phyloP scores from a whole-genome alignment of 371 early-diverging fungal species.

The Actinomortierella ambigua region DNA sequence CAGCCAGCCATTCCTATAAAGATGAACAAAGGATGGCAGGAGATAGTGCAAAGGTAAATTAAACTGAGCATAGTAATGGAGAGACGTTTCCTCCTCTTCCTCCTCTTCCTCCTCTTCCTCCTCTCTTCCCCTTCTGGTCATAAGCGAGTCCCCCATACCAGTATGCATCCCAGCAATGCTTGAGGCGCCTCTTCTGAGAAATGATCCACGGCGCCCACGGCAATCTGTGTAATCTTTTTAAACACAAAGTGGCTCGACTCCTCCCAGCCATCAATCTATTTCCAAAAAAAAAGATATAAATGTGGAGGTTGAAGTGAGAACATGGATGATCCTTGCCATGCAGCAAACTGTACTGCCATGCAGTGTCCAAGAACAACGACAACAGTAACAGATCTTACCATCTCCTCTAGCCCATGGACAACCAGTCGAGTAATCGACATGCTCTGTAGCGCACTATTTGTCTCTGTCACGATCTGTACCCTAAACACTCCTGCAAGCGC shows the following conservation, averaged over 20 bases:
- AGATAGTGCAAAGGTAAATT: not conserved
- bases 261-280: conserved; percentile 31
- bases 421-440: conserved; percentile 27
- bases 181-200: conserved; percentile 21
- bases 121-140: too few relatives aligned
- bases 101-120: too few relatives aligned
- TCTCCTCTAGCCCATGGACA: conserved; percentile 21
- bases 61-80: not conserved
- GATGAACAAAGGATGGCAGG: not conserved
- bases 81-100: not conserved
- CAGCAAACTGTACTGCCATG: too few relatives aligned
- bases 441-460: conserved; percentile 20
- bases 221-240: conserved; percentile 41
- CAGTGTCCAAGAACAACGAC: too few relatives aligned
- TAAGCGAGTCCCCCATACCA: conserved; percentile 7
- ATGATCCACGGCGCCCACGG: conserved; percentile 35
- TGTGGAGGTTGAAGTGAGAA: not conserved
- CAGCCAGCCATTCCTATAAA: conserved; percentile 33
- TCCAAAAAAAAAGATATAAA: not conserved
- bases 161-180: conserved; percentile 25
- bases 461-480: conserved; percentile 32
- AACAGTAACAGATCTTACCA: too few relatives aligned
- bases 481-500: conserved; percentile 25
- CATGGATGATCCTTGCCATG: not conserved
- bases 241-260: conserved; percentile 43